Conservation (phyloP, 768 basidiomycete species). For the Termitomyces sp. region DNA sequence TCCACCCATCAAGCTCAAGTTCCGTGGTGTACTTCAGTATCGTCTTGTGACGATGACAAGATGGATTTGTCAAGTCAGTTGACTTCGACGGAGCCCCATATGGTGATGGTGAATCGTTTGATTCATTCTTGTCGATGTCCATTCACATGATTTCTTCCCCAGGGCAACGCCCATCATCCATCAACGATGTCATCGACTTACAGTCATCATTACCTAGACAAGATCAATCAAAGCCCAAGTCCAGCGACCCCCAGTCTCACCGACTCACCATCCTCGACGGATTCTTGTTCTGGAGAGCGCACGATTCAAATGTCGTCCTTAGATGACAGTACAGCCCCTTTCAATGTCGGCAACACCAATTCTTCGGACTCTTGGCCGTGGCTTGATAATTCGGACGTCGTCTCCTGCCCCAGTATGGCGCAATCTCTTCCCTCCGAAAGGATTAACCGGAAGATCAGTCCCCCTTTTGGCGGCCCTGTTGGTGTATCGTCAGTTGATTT, state of each 20-base stretch:
- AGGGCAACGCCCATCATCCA: slow-evolving; percentile 1
- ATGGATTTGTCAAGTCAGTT: slow-evolving; percentile 3
- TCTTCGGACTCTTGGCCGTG: slow-evolving; percentile 21
- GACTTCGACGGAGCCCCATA: not conserved
- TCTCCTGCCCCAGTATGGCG: not conserved
- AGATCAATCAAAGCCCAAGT: slow-evolving; percentile 30
- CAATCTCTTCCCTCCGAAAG: not conserved
- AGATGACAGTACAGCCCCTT: slow-evolving; percentile 34
- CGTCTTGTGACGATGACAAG: not conserved
- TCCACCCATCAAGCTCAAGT: not conserved
- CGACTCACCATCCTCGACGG: slow-evolving; percentile 59
- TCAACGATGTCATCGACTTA: not conserved
- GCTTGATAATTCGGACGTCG: slow-evolving; percentile 12
- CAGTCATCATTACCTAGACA: slow-evolving; percentile 3
- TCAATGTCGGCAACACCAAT: slow-evolving; percentile 9
- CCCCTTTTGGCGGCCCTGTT: slow-evolving; percentile 5
- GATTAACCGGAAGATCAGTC: slow-evolving; percentile 1
- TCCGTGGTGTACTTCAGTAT: slow-evolving; percentile 1
- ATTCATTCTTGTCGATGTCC: not conserved
- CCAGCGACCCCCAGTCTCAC: slow-evolving; percentile 56
- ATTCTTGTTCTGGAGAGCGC: slow-evolving; percentile 50
- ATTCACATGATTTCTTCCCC: not conserved
- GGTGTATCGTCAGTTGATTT: not conserved
- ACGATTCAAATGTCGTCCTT: slow-evolving; percentile 55
- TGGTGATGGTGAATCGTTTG: not conserved